These are phyloP conservation scores for Yarrowia phangngaensis DNA, from an alignment of 805 yeast genomes.

Conservation along the genomic window DNA sequence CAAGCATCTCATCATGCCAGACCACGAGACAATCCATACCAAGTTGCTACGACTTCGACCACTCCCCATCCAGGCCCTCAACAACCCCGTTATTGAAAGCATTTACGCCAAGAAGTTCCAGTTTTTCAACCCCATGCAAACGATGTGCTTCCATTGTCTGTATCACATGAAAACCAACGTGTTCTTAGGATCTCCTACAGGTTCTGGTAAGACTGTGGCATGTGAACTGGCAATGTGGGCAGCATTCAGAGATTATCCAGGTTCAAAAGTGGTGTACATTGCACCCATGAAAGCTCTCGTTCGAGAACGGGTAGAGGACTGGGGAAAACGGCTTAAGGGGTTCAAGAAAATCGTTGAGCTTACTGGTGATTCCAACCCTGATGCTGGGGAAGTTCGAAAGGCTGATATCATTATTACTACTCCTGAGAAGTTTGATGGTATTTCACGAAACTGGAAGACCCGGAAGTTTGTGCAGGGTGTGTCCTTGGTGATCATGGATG, in stretches of 20 bases:
- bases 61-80: conserved; percentile 75
- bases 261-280: conserved; percentile 74
- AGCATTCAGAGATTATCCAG: conserved; percentile 79
- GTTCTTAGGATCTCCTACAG: conserved; percentile 96
- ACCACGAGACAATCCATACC: conserved; percentile 80
- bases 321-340: conserved; percentile 48
- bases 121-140: conserved; percentile 97
- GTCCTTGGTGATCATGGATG: conserved; percentile 78
- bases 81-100: conserved; percentile 59
- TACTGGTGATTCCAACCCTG: conserved; percentile 81
- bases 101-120: conserved; percentile 67
- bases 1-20: conserved; percentile 84
- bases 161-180: conserved; percentile 76
- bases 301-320: conserved; percentile 77
- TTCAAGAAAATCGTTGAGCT: conserved; percentile 58
- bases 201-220: conserved; percentile 96
- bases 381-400: conserved; percentile 56
- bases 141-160: conserved; percentile 88
- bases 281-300: conserved; percentile 90
- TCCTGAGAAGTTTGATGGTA: conserved; percentile 85
- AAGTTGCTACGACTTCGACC: conserved; percentile 78
- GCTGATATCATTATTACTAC: conserved; percentile 79
- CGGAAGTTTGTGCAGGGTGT: conserved; percentile 71
- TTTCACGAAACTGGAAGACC: conserved; percentile 80
- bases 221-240: conserved; percentile 98